Evolutionary conservation across 495 filamentous ascomycete genomes (phyloP).

Genomic region (Pseudoneurospora amorphoporcata): DNA sequence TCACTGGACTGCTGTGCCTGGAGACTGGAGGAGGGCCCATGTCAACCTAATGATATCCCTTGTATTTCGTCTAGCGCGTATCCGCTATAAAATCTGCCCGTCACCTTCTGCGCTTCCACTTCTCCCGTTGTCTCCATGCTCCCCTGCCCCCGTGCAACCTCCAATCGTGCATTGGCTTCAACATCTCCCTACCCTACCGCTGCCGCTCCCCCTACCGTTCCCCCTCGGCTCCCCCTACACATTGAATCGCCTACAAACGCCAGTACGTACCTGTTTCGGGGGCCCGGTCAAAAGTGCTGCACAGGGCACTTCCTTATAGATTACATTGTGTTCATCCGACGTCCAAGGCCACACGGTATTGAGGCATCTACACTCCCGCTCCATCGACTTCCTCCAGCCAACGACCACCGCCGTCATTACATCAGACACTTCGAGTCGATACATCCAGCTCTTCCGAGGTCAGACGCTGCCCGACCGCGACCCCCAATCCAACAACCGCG

Average conservation of each 20-base stretch:
- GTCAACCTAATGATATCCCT: not conserved
- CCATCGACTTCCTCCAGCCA: not conserved
- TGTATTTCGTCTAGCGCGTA: not conserved
- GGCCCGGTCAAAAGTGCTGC: not conserved
- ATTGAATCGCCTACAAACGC: not conserved
- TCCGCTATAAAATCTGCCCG: not conserved
- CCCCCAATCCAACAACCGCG: not conserved
- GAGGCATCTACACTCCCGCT: not conserved
- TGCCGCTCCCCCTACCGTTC: not conserved
- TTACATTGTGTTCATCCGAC: not conserved
- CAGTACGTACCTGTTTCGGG: not conserved
- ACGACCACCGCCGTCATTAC: not conserved
- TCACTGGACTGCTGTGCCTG: not conserved
- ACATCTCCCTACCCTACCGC: not conserved
- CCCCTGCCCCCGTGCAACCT: not conserved
- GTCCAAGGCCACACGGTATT: not conserved
- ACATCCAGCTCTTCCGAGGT: not conserved
- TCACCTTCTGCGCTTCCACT: not conserved
- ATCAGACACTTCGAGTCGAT: not conserved
- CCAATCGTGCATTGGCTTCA: not conserved
- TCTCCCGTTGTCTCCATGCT: not conserved
- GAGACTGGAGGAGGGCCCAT: not conserved
- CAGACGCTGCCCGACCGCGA: conserved; percentile 1
- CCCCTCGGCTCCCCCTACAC: not conserved
- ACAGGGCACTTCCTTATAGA: not conserved